Conservation (phyloP, 2,329 filamentous ascomycete species). For the Penicillium capsulatum region DNA sequence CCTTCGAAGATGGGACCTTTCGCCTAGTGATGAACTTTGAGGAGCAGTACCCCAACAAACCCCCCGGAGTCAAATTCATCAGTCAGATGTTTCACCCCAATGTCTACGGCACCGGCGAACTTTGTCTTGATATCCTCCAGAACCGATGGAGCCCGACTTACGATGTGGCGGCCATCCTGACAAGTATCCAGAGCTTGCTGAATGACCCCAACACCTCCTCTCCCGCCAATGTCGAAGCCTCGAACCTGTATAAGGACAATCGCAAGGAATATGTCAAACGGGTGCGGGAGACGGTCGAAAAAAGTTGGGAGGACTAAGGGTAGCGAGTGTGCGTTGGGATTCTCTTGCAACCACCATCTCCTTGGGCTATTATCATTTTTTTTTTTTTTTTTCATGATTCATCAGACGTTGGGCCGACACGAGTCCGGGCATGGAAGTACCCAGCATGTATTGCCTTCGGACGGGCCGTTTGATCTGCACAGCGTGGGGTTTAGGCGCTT, state of each 20-base stretch:
- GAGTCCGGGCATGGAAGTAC: slow-evolving; percentile 13
- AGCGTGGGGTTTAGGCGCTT: slow-evolving; percentile 44
- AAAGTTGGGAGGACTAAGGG: slow-evolving; percentile 89
- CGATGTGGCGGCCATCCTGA: slow-evolving; percentile 93
- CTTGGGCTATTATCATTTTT: neutral
- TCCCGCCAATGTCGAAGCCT: slow-evolving; percentile 95
- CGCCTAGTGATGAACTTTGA: slow-evolving; percentile 98
- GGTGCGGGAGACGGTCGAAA: slow-evolving; percentile 94
- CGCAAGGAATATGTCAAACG: slow-evolving; percentile 93
- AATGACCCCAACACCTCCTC: slow-evolving; percentile 99
- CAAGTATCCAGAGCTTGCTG: slow-evolving; percentile 93
- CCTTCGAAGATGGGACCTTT: slow-evolving; percentile 97
- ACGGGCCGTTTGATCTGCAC: slow-evolving; percentile 36
- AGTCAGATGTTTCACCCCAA: slow-evolving; percentile 99
- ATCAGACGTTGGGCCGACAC: slow-evolving; percentile 9
- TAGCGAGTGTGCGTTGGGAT: neutral
- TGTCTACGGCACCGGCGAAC: slow-evolving; percentile 92
- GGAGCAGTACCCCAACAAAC: slow-evolving; percentile 98
- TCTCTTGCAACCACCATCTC: neutral
- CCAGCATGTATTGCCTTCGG: slow-evolving; percentile 10
- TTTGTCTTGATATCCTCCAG: slow-evolving; percentile 94
- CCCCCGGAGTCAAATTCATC: slow-evolving; percentile 96
- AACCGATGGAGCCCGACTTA: slow-evolving; percentile 99
- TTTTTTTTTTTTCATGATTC: too few relatives aligned
- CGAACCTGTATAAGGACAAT: slow-evolving; percentile 97